Base-by-base conservation (phyloP, 2,329 filamentous ascomycete species). In the Aciculosporium take region DNA sequence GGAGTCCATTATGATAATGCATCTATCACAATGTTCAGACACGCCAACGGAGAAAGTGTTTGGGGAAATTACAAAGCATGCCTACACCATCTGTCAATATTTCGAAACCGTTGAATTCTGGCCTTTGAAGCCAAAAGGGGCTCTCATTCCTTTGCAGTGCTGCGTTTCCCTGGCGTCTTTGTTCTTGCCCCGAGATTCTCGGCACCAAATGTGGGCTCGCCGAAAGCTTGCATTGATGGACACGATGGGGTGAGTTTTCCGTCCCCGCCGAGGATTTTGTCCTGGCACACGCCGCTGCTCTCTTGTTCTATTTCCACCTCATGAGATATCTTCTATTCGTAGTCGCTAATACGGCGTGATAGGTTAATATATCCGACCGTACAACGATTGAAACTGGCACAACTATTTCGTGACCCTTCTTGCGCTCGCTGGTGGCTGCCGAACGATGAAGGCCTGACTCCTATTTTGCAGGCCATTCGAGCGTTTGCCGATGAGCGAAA, bases 381-480 rank as follows among this genome's bases (percentile, higher is more conserved):
- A 10, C 79, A 89, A 51, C 81, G 89, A 44, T 68, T 65, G 25
- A 79, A 80, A 49, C 81, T 96, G 72, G 77, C 83, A 25, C 72
- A 82, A 36, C 59, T 85, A 20, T 94, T 91, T 69, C 68, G 73
- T 45, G 74, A 84, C 33, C 71, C 76, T 12, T 76, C 79, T 17
- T 76, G 87, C 40, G 74, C 75, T 34, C 71, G 80, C 43, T 95
- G 87, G 85, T 98, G 91, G 91, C 72, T 95, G 3, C 84, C 87
- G 2, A 74, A 91, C 56, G 76, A 85, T 47, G 82, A 89, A 63
- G 77, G 75, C 2, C 83, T 83, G 52, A 80, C 75, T 9, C 73
- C 75, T 1, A 74, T 93, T 32, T 69, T 95, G 41, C 79, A 79
- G 39, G 81, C 74, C 41, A 79, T 94, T 46, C 81, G 88, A 17